Evolutionary conservation across 768 basidiomycete genomes (phyloP).

Genomic region (Aureoboletus auriporus): DNA sequence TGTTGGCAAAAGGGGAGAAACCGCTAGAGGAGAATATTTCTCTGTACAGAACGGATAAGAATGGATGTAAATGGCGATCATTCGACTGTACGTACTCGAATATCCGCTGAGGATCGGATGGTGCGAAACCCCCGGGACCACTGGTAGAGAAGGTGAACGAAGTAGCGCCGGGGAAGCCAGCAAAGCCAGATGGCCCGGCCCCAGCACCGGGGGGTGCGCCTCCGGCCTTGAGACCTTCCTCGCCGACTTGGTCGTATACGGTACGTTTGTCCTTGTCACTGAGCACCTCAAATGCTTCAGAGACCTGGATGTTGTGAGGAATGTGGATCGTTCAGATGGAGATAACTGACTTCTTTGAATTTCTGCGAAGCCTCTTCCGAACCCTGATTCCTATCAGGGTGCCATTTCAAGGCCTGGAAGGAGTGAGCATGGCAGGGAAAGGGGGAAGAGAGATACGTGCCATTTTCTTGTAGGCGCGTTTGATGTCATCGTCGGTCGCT

Average conservation of each 20-base stretch:
- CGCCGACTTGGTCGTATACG: constrained; percentile 90
- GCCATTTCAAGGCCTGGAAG: constrained; percentile 82
- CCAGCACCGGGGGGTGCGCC: constrained; percentile 52
- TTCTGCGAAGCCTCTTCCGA: constrained; percentile 83
- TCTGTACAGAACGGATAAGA: constrained; percentile 33
- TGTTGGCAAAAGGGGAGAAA: constrained; percentile 34
- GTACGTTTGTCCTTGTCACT: constrained; percentile 82
- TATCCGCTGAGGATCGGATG: constrained; percentile 81
- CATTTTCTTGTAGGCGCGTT: constrained; percentile 95
- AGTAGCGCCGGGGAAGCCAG: constrained; percentile 44
- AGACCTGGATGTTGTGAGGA: constrained; percentile 48
- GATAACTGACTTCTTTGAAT: constrained; percentile 76
- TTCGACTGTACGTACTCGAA: constrained; percentile 64
- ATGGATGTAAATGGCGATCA: not conserved
- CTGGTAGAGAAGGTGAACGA: constrained; percentile 56
- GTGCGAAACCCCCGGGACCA: constrained; percentile 54
- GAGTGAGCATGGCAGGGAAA: constrained; percentile 3
- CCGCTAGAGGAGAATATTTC: constrained; percentile 46
- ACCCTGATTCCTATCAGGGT: constrained; percentile 87
- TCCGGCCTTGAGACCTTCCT: constrained; percentile 86
- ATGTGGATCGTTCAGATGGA: too few relatives aligned
- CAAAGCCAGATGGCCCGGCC: constrained; percentile 32
- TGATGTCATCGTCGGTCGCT: constrained; percentile 83
- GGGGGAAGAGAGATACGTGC: constrained; percentile 34
- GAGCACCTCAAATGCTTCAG: constrained; percentile 95